Conservation (phyloP, 192 early-diverging fungal species). For the Podochytrium sp. region DNA sequence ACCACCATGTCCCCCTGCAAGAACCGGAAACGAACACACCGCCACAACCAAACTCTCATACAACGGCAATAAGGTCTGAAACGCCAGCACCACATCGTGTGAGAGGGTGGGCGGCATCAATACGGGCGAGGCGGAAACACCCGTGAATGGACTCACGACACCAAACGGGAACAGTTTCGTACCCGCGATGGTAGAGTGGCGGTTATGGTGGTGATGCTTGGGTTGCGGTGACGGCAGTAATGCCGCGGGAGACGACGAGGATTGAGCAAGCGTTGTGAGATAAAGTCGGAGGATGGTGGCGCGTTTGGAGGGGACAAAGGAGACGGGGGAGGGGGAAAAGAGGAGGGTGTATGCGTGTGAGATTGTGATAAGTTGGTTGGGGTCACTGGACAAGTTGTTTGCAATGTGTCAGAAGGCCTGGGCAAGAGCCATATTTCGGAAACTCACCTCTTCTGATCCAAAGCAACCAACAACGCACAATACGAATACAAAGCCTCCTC, state of each 20-base stretch:
- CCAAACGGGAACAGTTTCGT: background rate
- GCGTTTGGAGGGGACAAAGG: conserved; percentile 10
- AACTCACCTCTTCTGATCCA: background rate
- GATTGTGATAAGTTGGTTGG: background rate
- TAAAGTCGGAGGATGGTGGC: conserved; percentile 9
- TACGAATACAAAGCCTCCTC: conserved; percentile 4
- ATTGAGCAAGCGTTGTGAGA: conserved; percentile 3
- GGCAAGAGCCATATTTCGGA: background rate
- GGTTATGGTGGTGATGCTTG: background rate
- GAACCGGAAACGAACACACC: conserved; percentile 42
- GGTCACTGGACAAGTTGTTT: background rate
- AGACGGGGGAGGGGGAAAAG: background rate
- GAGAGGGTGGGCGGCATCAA: conserved; percentile 11
- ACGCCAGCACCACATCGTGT: conserved; percentile 21
- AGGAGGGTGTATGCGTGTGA: background rate
- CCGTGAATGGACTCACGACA: conserved; percentile 4
- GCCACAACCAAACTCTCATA: conserved; percentile 51
- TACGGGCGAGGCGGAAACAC: background rate
- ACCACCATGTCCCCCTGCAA: conserved; percentile 39
- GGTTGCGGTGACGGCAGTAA: background rate
- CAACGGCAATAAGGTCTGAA: conserved; percentile 33
- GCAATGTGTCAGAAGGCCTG: background rate
- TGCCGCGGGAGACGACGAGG: background rate
- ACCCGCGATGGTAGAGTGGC: background rate
- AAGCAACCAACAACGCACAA: background rate